phyloP scores from a whole-genome alignment of 257 asterid genomes.

The Solanum clarkiae region DNA sequence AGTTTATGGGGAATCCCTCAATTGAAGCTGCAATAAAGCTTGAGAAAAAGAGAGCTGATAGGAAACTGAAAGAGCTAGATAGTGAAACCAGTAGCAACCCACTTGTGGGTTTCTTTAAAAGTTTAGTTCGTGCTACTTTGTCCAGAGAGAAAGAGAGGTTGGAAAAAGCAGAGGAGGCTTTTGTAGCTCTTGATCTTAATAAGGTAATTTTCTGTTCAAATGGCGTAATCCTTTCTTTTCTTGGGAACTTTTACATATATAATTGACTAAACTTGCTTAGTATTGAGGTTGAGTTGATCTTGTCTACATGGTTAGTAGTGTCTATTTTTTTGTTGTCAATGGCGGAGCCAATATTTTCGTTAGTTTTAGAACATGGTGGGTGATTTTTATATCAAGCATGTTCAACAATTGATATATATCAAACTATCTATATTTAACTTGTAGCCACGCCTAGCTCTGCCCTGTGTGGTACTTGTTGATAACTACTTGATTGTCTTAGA shows the following conservation, averaged over 20 bases:
- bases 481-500: not conserved
- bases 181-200: slow-evolving; percentile 88
- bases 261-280: not conserved
- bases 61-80: slow-evolving; percentile 68
- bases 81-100: slow-evolving; percentile 61
- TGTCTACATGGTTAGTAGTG: not conserved
- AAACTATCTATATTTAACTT: too few species aligned
- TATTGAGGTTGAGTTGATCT: not conserved
- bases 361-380: too few species aligned
- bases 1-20: slow-evolving; percentile 92
- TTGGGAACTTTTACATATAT: not conserved
- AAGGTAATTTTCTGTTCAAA: slow-evolving; percentile 30
- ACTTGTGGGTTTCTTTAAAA: slow-evolving; percentile 37
- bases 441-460: not conserved
- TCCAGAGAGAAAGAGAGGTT: slow-evolving; percentile 63
- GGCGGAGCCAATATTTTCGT: too few species aligned
- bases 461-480: not conserved
- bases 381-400: too few species aligned
- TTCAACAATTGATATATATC: too few species aligned
- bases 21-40: slow-evolving; percentile 96
- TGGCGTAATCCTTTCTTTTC: not conserved
- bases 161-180: slow-evolving; percentile 71
- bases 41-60: slow-evolving; percentile 84
- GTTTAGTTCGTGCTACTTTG: slow-evolving; percentile 48
- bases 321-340: not conserved